Conservation (phyloP, 2,329 filamentous ascomycete species). For the Verticillium nonalfalfae region DNA sequence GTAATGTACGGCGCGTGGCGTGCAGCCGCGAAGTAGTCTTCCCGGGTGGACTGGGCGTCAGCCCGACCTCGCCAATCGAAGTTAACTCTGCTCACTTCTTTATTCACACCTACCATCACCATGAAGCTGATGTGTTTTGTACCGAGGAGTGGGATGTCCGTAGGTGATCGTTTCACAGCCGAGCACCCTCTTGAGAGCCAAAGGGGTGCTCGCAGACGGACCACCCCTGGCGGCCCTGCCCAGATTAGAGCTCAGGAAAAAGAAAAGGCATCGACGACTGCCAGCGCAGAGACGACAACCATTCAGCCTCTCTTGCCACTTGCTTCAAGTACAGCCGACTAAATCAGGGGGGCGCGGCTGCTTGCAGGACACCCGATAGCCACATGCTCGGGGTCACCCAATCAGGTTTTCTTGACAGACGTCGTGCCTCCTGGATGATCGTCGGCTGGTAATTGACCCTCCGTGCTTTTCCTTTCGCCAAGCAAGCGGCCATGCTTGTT, state of each 20-base stretch:
- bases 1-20: background rate
- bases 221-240: background rate
- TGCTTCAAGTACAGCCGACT: background rate
- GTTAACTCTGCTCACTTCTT: background rate
- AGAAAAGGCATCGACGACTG: background rate
- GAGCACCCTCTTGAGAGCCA: too few relatives aligned
- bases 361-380: background rate
- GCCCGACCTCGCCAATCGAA: background rate
- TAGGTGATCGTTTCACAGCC: background rate
- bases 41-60: background rate
- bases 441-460: background rate
- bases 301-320: background rate
- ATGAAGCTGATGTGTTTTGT: background rate
- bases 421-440: background rate
- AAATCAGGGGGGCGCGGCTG: background rate
- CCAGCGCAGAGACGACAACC: background rate
- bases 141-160: background rate
- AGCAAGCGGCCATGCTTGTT: conserved; percentile 1
- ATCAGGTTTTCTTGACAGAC: background rate
- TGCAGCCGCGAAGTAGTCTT: background rate
- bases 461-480: background rate
- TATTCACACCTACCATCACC: background rate
- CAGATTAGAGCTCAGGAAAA: background rate
- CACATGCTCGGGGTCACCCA: background rate
- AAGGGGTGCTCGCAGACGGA: too few relatives aligned